Evolutionary conservation across 305 asterid species (phyloP).

Genomic region (Salvia sclarea): DNA sequence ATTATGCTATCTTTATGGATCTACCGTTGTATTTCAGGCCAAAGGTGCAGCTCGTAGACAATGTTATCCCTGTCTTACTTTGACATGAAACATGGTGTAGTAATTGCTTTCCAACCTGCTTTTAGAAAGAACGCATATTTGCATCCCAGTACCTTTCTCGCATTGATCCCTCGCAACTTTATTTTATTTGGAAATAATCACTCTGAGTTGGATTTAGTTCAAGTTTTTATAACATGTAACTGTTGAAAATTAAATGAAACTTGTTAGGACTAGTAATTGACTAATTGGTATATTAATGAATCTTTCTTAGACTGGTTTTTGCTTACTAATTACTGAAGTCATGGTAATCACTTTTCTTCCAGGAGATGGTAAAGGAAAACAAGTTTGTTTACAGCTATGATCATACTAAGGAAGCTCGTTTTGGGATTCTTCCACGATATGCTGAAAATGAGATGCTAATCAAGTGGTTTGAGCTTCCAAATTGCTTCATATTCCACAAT

Average conservation of each 20-base stretch:
- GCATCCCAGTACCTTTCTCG: not conserved
- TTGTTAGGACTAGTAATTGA: not conserved
- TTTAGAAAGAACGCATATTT: not conserved
- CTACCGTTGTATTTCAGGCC: constrained; percentile 84
- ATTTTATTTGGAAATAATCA: constrained; percentile 9
- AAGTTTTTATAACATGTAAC: constrained; percentile 6
- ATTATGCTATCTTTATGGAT: constrained; percentile 91
- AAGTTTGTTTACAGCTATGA: constrained; percentile 65
- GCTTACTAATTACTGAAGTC: constrained; percentile 11
- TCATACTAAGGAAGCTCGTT: constrained; percentile 80
- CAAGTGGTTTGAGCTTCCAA: constrained; percentile 97
- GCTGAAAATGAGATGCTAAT: constrained; percentile 73
- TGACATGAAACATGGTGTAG: constrained; percentile 17
- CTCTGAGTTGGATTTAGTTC: constrained; percentile 5
- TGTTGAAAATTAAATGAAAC: not conserved
- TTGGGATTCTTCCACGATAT: constrained; percentile 91
- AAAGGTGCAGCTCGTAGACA: constrained; percentile 49
- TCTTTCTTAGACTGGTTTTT: constrained; percentile 1
- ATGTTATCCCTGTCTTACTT: not conserved
- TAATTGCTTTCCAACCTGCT: not conserved
- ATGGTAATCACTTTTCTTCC: constrained; percentile 32
- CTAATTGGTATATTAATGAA: not conserved
- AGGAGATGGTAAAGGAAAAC: constrained; percentile 92
- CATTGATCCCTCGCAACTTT: not conserved
- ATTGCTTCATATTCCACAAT: constrained; percentile 89